Base-by-base conservation (phyloP, 371 early-diverging fungal species). In the Smittium mucronatum region DNA sequence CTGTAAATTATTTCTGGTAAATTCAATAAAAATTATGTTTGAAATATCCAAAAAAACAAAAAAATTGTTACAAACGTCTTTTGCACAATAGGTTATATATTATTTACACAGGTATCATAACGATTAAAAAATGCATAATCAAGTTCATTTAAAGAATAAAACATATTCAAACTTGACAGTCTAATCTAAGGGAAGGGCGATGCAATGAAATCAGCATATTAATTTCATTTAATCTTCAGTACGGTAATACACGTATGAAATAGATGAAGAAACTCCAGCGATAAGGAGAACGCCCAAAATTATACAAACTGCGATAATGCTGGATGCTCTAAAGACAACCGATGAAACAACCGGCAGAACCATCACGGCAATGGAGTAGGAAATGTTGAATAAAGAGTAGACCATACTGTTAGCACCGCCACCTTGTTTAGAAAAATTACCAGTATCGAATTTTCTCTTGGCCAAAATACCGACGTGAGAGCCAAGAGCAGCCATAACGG, bases 361-460 rank as follows among this genome's bases (percentile, higher is more conserved):
- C 31, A 81, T 70, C 58, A 81, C 74, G n/a, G 81, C 80, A 21
- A 76, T 34, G 63, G 77, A 75, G 57, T 80, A 81, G 0, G 81
- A 72, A 17, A 81, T 75, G 60, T 81, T 81, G 59, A 78, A 81
- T 58, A 81, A 64, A 1, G 81, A 78, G 69, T 81, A 81, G 16
- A 79, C 75, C 34, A 71, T 70, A 32, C 75, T 78, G 59, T 79
- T 78, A 1, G 80, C 79, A 28, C 72, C 73, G 65, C 80, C 75
- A 35, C 80, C 80, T 2, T 2, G n/a, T n/a, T 16, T 34, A 16
- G 65, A 65, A 26, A 2, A n/a, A 2, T 17, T 16, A 17, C 47
- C 65, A 25, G 15, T 29, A 21, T 15, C 65, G 11, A 57, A 5
- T n/a, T 29, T 15, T 26, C 28, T 59, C 26, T 59, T 28, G 5